These are phyloP conservation scores for Calonectria naviculata DNA, from an alignment of 2,329 filamentous ascomycete species.

Conservation along the genomic window DNA sequence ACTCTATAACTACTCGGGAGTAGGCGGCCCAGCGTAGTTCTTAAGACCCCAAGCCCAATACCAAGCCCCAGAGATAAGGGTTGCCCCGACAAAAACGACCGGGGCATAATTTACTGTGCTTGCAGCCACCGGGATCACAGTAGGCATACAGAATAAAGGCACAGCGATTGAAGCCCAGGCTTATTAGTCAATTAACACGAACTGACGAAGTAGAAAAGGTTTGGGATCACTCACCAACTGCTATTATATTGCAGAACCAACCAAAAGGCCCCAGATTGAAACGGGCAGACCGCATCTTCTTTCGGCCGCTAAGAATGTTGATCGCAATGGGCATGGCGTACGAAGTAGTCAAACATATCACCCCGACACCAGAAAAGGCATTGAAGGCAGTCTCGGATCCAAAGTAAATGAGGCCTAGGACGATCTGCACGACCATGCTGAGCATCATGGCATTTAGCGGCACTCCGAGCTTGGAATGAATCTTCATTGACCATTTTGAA, in stretches of 20 bases:
- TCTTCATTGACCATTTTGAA: slow-evolving; percentile 66
- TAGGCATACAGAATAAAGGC: slow-evolving; percentile 20
- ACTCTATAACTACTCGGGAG: neutral
- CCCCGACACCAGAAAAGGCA: slow-evolving; percentile 75
- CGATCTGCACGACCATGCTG: slow-evolving; percentile 70
- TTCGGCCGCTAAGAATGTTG: slow-evolving; percentile 68
- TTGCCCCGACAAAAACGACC: slow-evolving; percentile 13
- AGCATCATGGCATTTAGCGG: slow-evolving; percentile 79
- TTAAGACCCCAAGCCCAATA: slow-evolving; percentile 18
- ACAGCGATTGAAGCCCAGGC: slow-evolving; percentile 11
- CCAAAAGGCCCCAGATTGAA: slow-evolving; percentile 73
- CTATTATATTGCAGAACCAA: slow-evolving; percentile 67
- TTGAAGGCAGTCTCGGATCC: slow-evolving; percentile 75
- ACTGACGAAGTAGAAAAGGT: too few relatives aligned
- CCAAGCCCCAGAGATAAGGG: slow-evolving; percentile 6
- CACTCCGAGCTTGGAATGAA: slow-evolving; percentile 70
- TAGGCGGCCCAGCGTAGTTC: slow-evolving; percentile 18
- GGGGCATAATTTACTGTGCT: slow-evolving; percentile 13
- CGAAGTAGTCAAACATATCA: slow-evolving; percentile 74
- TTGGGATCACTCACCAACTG: slow-evolving; percentile 58
- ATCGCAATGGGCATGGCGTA: slow-evolving; percentile 75
- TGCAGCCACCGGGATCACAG: slow-evolving; percentile 6
- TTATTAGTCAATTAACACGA: neutral
- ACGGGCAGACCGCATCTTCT: slow-evolving; percentile 63
- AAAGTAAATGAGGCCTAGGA: slow-evolving; percentile 74